phyloP scores from a whole-genome alignment of 257 asterid genomes.

The Solanum arcanum region DNA sequence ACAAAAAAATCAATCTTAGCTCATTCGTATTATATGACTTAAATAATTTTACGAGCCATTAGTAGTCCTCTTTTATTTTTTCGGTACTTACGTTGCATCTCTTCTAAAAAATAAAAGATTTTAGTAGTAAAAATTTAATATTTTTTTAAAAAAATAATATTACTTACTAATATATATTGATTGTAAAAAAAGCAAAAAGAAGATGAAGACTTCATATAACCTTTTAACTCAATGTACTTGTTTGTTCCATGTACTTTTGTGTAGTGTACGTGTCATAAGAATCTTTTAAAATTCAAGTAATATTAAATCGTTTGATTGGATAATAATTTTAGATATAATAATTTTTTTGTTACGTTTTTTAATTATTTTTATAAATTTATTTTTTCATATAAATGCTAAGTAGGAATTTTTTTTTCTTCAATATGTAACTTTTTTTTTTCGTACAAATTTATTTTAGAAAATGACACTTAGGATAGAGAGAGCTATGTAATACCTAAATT shows the following conservation, averaged over 20 bases:
- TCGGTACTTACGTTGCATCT: background rate
- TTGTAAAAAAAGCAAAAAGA: background rate
- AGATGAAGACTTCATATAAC: background rate
- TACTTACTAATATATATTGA: background rate
- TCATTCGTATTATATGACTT: background rate
- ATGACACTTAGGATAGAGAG: background rate
- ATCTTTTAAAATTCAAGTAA: background rate
- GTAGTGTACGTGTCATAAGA: background rate
- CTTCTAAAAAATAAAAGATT: no score
- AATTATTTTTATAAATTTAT: no score
- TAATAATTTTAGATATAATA: no score
- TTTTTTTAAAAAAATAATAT: no score
- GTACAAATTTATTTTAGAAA: no score
- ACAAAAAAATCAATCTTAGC: background rate
- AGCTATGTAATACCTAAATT: background rate
- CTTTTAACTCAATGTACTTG: background rate
- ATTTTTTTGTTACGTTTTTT: rapidly evolving
- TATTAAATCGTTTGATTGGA: background rate
- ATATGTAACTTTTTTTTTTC: no score
- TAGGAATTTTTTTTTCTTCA: background rate
- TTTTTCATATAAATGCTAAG: background rate
- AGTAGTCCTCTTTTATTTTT: background rate
- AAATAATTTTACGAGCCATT: background rate
- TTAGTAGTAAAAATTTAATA: background rate
- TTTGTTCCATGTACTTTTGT: background rate